phyloP scores from a whole-genome alignment of 495 filamentous ascomycete species.

The Parathielavia hyrcaniae region DNA sequence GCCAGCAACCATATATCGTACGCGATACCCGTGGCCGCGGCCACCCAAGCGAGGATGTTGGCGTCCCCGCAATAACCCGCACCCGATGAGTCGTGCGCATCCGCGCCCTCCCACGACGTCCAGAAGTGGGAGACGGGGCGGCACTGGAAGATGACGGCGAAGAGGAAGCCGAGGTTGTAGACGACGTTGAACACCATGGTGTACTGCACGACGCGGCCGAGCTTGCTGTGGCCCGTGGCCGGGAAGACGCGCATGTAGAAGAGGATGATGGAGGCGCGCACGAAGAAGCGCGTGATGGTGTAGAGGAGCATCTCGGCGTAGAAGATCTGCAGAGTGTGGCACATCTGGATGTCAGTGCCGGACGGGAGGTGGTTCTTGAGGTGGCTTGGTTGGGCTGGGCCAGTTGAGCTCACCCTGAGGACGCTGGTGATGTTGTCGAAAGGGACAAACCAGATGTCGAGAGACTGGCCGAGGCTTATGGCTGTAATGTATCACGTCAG shows the following conservation, averaged over 20 bases:
- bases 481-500: slow-evolving; percentile 19
- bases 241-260: slow-evolving; percentile 50
- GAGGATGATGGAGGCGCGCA: slow-evolving; percentile 45
- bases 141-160: slow-evolving; percentile 42
- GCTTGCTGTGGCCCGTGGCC: slow-evolving; percentile 5
- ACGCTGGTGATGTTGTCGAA: slow-evolving; percentile 41
- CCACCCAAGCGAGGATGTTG: slow-evolving; percentile 28
- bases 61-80: slow-evolving; percentile 32
- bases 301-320: slow-evolving; percentile 35
- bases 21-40: slow-evolving; percentile 32
- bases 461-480: slow-evolving; percentile 39
- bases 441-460: slow-evolving; percentile 45
- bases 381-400: background rate
- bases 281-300: slow-evolving; percentile 33
- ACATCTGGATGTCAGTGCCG: no score
- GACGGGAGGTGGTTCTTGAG: background rate
- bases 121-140: slow-evolving; percentile 33
- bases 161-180: slow-evolving; percentile 38
- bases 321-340: slow-evolving; percentile 20
- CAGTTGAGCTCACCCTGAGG: slow-evolving; percentile 10
- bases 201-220: slow-evolving; percentile 28
- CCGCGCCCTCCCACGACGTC: slow-evolving; percentile 28
- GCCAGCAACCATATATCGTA: slow-evolving; percentile 37
- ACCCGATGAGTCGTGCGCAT: no score
- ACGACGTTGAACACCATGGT: slow-evolving; percentile 32